Conservation (phyloP, 768 basidiomycete species). For the Sistotremastrum suecicum region DNA sequence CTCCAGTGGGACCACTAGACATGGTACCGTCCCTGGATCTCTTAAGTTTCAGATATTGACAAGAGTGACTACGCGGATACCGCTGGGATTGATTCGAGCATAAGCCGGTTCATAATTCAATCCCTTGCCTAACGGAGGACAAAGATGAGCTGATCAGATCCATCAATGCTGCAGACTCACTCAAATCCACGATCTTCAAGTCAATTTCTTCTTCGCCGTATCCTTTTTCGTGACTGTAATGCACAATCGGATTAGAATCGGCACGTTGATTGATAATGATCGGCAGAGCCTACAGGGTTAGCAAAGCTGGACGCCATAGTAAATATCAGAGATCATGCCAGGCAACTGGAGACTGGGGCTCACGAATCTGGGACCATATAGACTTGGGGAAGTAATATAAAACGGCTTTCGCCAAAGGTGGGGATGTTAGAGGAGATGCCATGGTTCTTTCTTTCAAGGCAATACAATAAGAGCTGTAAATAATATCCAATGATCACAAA, state of each 20-base stretch:
- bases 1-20: conserved; percentile 70
- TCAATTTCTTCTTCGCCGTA: conserved; percentile 68
- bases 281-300: background rate
- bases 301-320: background rate
- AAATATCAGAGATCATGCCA: background rate
- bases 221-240: conserved; percentile 58
- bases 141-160: background rate
- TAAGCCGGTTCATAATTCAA: conserved; percentile 68
- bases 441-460: conserved; percentile 2
- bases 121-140: conserved; percentile 39
- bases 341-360: conserved; percentile 9
- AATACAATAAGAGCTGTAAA: no score
- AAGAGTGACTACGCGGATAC: conserved; percentile 20
- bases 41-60: background rate
- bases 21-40: conserved; percentile 59
- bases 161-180: conserved; percentile 20
- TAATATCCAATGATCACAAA: no score
- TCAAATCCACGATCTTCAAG: conserved; percentile 50
- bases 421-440: conserved; percentile 22
- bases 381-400: conserved; percentile 53
- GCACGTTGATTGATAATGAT: no score
- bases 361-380: conserved; percentile 54
- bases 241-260: background rate
- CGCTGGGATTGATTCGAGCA: conserved; percentile 65
- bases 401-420: conserved; percentile 45